phyloP scores from a whole-genome alignment of 2,329 filamentous ascomycete species.

The Cordyceps cateniannulata region DNA sequence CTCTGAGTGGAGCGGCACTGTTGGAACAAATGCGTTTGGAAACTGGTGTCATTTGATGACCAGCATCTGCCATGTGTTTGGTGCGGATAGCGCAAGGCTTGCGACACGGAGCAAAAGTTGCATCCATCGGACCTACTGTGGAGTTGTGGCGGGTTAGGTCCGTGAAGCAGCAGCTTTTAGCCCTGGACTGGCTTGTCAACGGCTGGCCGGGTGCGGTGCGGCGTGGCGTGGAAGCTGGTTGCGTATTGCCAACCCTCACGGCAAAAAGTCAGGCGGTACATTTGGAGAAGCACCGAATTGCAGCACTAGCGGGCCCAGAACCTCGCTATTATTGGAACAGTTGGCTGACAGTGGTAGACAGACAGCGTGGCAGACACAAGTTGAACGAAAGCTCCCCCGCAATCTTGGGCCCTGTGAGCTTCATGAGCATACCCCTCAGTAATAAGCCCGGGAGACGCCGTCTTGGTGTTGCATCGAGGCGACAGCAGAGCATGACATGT shows the following conservation, averaged over 20 bases:
- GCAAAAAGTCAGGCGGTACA: not conserved
- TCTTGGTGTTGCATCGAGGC: not conserved
- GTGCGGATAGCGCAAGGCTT: not conserved
- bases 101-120: not conserved
- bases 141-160: not conserved
- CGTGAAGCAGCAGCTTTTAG: not conserved
- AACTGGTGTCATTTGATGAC: not conserved
- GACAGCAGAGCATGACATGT: not conserved
- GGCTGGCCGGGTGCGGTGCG: slow-evolving; percentile 10
- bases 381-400: not conserved
- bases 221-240: not conserved
- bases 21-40: not conserved
- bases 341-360: not conserved
- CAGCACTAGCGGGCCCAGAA: not conserved
- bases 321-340: not conserved
- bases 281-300: not conserved
- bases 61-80: not conserved
- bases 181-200: slow-evolving; percentile 11
- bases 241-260: not conserved
- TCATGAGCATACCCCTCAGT: not conserved
- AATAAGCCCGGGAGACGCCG: not conserved
- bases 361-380: not conserved
- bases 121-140: slow-evolving; percentile 13
- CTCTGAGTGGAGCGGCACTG: not conserved
- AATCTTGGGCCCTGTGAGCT: not conserved